Evolutionary conservation across 768 basidiomycete genomes (phyloP), one percentile per base, ranked within the genome.

Genomic region (Mrakia gelida): DNA sequence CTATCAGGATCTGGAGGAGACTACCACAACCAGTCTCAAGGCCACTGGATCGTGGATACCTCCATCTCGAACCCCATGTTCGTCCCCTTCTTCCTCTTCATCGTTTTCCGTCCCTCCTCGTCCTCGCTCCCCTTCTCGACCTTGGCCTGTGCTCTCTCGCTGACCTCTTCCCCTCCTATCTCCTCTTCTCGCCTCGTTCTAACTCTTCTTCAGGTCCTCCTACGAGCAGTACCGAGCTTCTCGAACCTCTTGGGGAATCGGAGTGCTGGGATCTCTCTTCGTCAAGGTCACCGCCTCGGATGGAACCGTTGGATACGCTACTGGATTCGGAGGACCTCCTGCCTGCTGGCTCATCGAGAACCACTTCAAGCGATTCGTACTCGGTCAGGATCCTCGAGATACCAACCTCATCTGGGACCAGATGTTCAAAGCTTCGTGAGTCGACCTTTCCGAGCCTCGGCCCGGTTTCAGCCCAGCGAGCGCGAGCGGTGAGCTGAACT

Each of bases 321-420:
- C 85, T 59, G 85, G 76, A 32, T 85, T 85, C 79, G 85, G 84
- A 16, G 85, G 85, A 7, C 84, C 84, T 3, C 85, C 82, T 28
- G 82, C 83, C 3, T 85, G 84, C 76, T 86, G 84, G 83, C 80
- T 86, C 61, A 86, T 86, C 77, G 85, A 86, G 76, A 82, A 85
- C 75, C 85, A 86, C 78, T 84, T 85, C 75, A 82, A 84, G 79
- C 80, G 85, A 32, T 86, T 86, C 81, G 82, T 86, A 72, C 74
- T 85, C 43, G 85, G 85, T 21, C 80, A 84, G 71, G 85, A 86
- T 76, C 85, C 85, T 15, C 78, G 85, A 72, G 84, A 85, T 75
- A 84, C 83, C 72, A 85, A 85, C 80, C 79, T 83, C 75, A 85
- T 86, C 52, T 85, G 84, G 84, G 85, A 86, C 73, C 83, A 84